Percentiles rank a stretch among this genome's conserved stretches.
Conservation (phyloP, 2,329 filamentous ascomycete genomes). For the Sclerotinia subarctica region DNA sequence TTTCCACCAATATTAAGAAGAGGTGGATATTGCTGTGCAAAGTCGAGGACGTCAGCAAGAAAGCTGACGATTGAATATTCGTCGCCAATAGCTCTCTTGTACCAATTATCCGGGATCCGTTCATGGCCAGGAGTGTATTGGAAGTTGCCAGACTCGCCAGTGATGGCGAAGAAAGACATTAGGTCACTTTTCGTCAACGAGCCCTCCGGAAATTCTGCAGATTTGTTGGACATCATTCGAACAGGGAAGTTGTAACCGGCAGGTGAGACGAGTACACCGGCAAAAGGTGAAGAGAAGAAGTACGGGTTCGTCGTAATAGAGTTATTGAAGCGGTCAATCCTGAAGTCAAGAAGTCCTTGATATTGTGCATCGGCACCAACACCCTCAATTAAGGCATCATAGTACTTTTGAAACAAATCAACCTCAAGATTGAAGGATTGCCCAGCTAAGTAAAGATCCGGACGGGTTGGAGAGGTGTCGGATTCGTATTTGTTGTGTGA, state of each 20-base stretch:
- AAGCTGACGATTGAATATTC: conserved; percentile 42
- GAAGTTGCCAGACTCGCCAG: conserved; percentile 23
- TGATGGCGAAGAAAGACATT: conserved; percentile 37
- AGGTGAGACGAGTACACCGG: conserved; percentile 27
- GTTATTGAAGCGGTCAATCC: conserved; percentile 6
- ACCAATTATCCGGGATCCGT: conserved; percentile 19
- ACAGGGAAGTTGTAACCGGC: conserved; percentile 32
- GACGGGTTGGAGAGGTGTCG: conserved; percentile 50
- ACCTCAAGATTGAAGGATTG: conserved; percentile 10
- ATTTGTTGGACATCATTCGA: conserved; percentile 33
- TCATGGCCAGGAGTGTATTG: conserved; percentile 18
- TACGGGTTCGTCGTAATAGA: conserved; percentile 44
- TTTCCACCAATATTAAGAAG: conserved; percentile 53
- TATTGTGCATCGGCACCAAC: conserved; percentile 8
- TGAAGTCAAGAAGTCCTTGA: conserved; percentile 7
- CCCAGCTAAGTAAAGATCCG: conserved; percentile 42
- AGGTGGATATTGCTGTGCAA: conserved; percentile 42
- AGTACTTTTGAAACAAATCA: conserved; percentile 14
- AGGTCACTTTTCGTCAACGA: conserved; percentile 40
- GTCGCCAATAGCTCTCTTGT: conserved; percentile 20
- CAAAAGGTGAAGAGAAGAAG: conserved; percentile 48
- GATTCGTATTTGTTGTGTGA: conserved; percentile 52
- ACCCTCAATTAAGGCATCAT: conserved; percentile 10
- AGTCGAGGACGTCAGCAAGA: conserved; percentile 43
- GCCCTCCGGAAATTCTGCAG: conserved; percentile 35